phyloP scores from a whole-genome alignment of 2,329 filamentous ascomycete species.

The Aspergillus luchuensis region DNA sequence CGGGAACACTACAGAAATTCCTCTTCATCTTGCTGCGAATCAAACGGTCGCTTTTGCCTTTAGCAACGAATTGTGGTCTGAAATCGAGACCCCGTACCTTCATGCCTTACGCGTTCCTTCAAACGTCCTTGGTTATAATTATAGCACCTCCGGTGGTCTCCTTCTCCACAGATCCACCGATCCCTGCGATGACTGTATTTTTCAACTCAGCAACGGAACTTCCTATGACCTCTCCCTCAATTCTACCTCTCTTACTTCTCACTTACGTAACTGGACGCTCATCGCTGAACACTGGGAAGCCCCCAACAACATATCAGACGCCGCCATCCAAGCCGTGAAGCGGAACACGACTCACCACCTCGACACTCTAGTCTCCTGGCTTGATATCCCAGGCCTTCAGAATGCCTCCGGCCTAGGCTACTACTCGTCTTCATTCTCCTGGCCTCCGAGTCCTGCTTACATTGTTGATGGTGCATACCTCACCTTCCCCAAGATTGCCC shows the following conservation, averaged over 20 bases:
- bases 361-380: slow-evolving; percentile 21
- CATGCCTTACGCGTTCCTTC: background rate
- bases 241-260: background rate
- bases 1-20: background rate
- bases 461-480: slow-evolving; percentile 23
- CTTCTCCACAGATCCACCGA: slow-evolving; percentile 13
- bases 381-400: slow-evolving; percentile 18
- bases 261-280: slow-evolving; percentile 18
- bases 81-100: background rate
- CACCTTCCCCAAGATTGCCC: slow-evolving; percentile 16
- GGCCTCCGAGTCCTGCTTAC: slow-evolving; percentile 11
- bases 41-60: background rate
- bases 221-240: slow-evolving; percentile 2
- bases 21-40: background rate
- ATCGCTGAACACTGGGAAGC: slow-evolving; percentile 26
- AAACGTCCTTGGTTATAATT: slow-evolving; percentile 13
- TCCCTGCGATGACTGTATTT: background rate
- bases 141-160: background rate
- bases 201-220: slow-evolving; percentile 19
- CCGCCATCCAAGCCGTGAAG: slow-evolving; percentile 17
- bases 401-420: slow-evolving; percentile 27
- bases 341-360: slow-evolving; percentile 27
- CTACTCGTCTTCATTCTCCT: slow-evolving; percentile 20
- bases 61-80: background rate
- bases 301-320: slow-evolving; percentile 23